Conservation (phyloP, 345 rosid species). For the Melastoma malabathricum region DNA sequence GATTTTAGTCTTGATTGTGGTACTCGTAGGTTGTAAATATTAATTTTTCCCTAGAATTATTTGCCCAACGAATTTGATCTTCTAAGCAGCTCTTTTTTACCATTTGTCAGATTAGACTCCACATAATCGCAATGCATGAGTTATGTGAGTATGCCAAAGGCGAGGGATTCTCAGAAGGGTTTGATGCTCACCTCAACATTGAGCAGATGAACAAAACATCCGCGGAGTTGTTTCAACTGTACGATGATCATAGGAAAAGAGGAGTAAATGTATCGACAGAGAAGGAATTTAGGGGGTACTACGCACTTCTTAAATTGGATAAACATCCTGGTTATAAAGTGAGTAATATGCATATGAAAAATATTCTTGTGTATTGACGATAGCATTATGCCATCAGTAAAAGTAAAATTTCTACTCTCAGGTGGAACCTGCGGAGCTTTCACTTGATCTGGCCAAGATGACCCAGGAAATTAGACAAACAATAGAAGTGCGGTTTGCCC, state of each 20-base stretch:
- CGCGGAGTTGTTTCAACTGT: slow-evolving; percentile 91
- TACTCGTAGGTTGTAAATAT: neutral
- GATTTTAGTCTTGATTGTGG: neutral
- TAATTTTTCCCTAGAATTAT: neutral
- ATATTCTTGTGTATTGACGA: too few species aligned
- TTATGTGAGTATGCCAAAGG: slow-evolving; percentile 87
- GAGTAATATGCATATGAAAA: slow-evolving; percentile 10
- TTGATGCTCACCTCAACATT: slow-evolving; percentile 95
- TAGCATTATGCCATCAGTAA: neutral
- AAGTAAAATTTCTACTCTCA: slow-evolving; percentile 14
- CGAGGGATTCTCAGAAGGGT: slow-evolving; percentile 96
- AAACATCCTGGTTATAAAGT: slow-evolving; percentile 99
- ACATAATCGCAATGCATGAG: slow-evolving; percentile 91
- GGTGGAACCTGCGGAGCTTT: slow-evolving; percentile 99
- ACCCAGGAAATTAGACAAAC: slow-evolving; percentile 88
- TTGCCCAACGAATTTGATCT: neutral
- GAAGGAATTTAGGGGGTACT: slow-evolving; percentile 92
- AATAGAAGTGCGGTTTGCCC: slow-evolving; percentile 81
- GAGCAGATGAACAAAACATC: slow-evolving; percentile 99
- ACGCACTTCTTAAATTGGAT: slow-evolving; percentile 97
- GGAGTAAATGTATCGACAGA: slow-evolving; percentile 62
- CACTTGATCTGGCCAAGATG: slow-evolving; percentile 97
- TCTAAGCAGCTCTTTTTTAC: slow-evolving; percentile 8
- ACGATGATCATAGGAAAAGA: slow-evolving; percentile 94
- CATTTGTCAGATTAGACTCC: slow-evolving; percentile 78